Evolutionary conservation across 768 basidiomycete genomes (phyloP).

Genomic region (Hygrophorus pudorinus): DNA sequence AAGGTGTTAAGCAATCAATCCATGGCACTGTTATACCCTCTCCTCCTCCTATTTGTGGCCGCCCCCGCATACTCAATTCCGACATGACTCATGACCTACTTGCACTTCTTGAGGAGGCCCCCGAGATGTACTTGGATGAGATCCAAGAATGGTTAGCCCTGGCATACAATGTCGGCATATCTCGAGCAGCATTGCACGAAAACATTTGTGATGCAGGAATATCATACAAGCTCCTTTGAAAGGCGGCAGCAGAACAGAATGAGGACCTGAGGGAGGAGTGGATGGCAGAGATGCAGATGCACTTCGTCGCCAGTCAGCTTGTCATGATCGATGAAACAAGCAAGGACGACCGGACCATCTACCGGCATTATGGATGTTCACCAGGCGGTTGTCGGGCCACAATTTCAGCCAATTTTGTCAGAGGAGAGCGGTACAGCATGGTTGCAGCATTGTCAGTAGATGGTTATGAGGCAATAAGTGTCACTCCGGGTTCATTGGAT

Average conservation of each 20-base stretch:
- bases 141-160: slow-evolving; percentile 6
- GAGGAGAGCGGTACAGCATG: too few species aligned
- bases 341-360: too few species aligned
- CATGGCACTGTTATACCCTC: slow-evolving; percentile 8
- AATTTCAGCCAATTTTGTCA: too few species aligned
- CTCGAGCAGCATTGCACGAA: not conserved
- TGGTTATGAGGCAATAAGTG: slow-evolving; percentile 5
- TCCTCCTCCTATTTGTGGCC: slow-evolving; percentile 5
- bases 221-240: not conserved
- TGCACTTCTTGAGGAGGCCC: too few species aligned
- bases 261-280: not conserved
- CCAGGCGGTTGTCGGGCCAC: not conserved
- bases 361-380: not conserved
- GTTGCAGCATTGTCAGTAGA: too few species aligned
- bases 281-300: slow-evolving; percentile 1
- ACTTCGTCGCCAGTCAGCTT: not conserved
- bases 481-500: slow-evolving; percentile 6
- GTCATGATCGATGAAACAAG: too few species aligned
- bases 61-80: slow-evolving; percentile 11
- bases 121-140: slow-evolving; percentile 4
- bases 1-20: too few species aligned
- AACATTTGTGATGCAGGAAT: slow-evolving; percentile 2
- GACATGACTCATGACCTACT: too few species aligned
- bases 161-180: slow-evolving; percentile 1
- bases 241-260: not conserved